phyloP scores from a whole-genome alignment of 768 basidiomycete species.

The Suillus placidus region DNA sequence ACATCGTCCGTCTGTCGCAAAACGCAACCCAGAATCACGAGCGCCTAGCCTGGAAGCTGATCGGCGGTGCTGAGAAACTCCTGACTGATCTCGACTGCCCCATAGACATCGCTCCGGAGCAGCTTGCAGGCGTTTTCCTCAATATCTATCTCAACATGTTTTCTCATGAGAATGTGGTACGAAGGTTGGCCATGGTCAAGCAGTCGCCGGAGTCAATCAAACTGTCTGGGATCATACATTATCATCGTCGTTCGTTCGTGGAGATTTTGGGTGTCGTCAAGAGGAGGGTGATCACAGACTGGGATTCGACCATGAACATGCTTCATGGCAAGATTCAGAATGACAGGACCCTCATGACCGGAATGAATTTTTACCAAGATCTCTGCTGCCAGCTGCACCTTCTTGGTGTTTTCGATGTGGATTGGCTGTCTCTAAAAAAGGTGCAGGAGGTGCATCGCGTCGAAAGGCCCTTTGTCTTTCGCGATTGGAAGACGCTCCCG shows the following conservation, averaged over 20 bases:
- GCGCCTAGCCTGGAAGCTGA: slow-evolving; percentile 29
- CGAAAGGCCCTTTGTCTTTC: slow-evolving; percentile 27
- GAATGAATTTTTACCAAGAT: slow-evolving; percentile 46
- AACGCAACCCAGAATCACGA: slow-evolving; percentile 22
- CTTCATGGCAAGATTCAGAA: slow-evolving; percentile 24
- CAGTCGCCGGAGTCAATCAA: slow-evolving; percentile 1
- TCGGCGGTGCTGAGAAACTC: slow-evolving; percentile 8
- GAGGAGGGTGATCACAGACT: slow-evolving; percentile 39
- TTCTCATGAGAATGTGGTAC: slow-evolving; percentile 27
- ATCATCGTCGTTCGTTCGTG: slow-evolving; percentile 52
- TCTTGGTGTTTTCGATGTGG: slow-evolving; percentile 39
- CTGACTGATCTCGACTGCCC: not conserved
- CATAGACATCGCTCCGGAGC: slow-evolving; percentile 19
- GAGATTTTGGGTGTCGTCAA: slow-evolving; percentile 46
- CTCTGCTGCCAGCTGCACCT: slow-evolving; percentile 47
- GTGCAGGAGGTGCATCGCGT: slow-evolving; percentile 15
- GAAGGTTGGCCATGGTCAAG: slow-evolving; percentile 14
- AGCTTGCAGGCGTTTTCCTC: slow-evolving; percentile 30
- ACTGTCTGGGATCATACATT: slow-evolving; percentile 38
- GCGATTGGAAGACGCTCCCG: slow-evolving; percentile 33
- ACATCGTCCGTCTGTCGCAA: slow-evolving; percentile 7
- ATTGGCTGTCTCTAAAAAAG: slow-evolving; percentile 21
- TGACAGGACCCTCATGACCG: slow-evolving; percentile 25
- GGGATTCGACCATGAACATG: slow-evolving; percentile 44
- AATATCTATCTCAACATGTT: slow-evolving; percentile 34